Evolutionary conservation across 306 rosid species (phyloP), one percentile per base, ranked within the genome.

Genomic region (Astragalus glycyphyllos): DNA sequence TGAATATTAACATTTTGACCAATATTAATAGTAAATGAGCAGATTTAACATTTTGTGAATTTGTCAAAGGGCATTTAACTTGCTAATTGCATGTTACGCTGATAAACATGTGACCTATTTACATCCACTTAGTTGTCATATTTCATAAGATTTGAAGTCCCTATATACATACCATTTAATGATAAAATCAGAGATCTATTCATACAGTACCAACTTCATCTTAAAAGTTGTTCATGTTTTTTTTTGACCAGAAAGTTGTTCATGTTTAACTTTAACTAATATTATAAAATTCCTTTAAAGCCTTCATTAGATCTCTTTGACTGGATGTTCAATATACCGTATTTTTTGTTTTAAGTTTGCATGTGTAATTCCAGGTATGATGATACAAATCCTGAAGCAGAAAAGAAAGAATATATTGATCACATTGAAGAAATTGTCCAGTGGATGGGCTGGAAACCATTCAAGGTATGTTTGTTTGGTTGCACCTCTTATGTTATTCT

Each of bases 391-490:
- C 99, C 99, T 4, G 96, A 87, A 72, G 97, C 96, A 65, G 99
- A 95, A 71, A 95, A 87, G 87, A 86, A 86, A 84, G 99, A 95
- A 73, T 95, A 89, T 65, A 95, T 95, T 80, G 96, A 95, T 81
- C 99, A 87, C 75, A 95, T 95, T 58, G 82, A 91, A 80, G 99
- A 95, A 79, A 89, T 95, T 86, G 97, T 95, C 66, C 76, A 78
- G 71, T 95, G 99, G 99, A 95, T 95, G 95, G 99, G 97, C 64
- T 95, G 97, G 99, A 86, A 95, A 79, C 99, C 99, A 8, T 79
- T 65, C 63, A 89, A 91, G 99, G 98, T 89, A 80, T 69, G 55
- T 38, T 75, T 29, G 57, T 75, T 37, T 58, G 9, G 44, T 58
- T 42, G 26, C 16, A 16, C 11, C 47, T 65, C 26, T 20, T 68